phyloP scores from a whole-genome alignment of 192 early-diverging fungal species.

The Lobosporangium transversale region DNA sequence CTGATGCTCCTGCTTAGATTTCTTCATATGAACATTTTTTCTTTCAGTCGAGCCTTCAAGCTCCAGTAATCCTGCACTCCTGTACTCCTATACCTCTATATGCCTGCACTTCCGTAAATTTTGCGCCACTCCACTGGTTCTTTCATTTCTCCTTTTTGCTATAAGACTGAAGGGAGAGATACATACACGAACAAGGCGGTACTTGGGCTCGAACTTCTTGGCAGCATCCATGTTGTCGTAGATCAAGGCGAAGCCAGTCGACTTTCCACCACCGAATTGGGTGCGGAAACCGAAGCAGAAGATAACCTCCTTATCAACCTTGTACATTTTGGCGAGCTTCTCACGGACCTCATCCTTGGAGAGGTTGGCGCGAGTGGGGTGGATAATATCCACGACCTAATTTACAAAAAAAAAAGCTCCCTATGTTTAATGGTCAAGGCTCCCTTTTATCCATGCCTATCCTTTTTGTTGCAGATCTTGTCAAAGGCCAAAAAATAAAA shows the following conservation, averaged over 20 bases:
- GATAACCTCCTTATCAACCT: slow-evolving; percentile 87
- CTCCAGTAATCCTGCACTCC: no score
- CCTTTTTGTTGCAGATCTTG: no score
- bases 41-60: no score
- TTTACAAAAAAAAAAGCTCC: neutral
- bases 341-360: slow-evolving; percentile 93
- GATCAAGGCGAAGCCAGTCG: slow-evolving; percentile 95
- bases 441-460: neutral
- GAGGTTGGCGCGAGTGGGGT: slow-evolving; percentile 93
- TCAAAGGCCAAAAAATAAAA: no score
- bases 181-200: slow-evolving; percentile 86
- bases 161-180: no score
- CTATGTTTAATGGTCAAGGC: neutral
- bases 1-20: no score
- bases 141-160: no score
- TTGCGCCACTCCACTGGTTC: no score
- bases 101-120: no score
- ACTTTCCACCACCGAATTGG: slow-evolving; percentile 95
- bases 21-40: no score
- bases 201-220: slow-evolving; percentile 99
- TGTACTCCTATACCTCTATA: no score
- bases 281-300: slow-evolving; percentile 97
- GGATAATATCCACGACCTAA: slow-evolving; percentile 90
- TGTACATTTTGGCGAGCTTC: slow-evolving; percentile 96
- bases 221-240: slow-evolving; percentile 95